Conservation (phyloP, 345 rosid genomes). For the Rhodamnia rubescens region DNA sequence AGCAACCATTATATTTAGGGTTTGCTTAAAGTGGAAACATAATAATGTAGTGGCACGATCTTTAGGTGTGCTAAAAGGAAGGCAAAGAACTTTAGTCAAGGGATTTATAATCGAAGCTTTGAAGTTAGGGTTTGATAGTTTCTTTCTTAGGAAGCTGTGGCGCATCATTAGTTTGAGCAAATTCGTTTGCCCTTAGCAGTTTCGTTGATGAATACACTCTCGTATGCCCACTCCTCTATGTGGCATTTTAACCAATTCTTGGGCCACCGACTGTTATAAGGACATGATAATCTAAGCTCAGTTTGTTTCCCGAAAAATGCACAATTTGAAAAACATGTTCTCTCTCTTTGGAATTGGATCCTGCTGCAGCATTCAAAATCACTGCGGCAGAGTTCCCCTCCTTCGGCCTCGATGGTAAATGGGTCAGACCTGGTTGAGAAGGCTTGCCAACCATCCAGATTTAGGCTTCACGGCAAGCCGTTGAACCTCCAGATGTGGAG, state of each 20-base stretch:
- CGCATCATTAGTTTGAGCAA: neutral
- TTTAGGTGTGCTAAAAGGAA: neutral
- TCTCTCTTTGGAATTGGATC: neutral
- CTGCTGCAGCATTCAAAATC: neutral
- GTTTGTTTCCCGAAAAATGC: no score
- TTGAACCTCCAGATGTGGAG: neutral
- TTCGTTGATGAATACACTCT: neutral
- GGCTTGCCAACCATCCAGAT: neutral
- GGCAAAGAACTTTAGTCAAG: neutral
- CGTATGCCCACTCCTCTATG: neutral
- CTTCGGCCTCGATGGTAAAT: neutral
- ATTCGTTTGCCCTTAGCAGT: neutral
- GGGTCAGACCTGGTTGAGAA: neutral
- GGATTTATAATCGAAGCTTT: neutral
- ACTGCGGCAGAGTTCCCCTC: neutral
- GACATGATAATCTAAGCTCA: neutral
- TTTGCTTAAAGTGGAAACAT: neutral
- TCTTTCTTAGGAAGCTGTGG: neutral
- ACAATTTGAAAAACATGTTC: no score
- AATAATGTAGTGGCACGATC: neutral
- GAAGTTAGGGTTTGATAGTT: neutral
- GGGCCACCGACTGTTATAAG: neutral
- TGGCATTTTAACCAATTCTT: neutral
- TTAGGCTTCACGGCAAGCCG: neutral
- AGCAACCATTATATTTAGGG: neutral